Conservation (phyloP, 2,329 filamentous ascomycete species). For the Myriosclerotinia curreyana region DNA sequence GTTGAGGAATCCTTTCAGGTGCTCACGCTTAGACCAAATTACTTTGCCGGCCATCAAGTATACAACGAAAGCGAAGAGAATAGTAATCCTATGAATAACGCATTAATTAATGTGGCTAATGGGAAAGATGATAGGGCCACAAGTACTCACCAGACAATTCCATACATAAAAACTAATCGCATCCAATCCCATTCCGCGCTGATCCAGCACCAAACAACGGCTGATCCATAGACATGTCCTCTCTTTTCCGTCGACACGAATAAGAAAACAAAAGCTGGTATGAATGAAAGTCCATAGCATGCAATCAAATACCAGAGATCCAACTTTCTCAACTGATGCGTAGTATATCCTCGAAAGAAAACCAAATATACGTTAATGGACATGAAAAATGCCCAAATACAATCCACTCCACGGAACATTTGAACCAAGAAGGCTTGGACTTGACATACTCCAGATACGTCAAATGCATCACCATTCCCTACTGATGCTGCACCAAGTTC, state of each 20-base stretch:
- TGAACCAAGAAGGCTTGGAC: conserved; percentile 78
- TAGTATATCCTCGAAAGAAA: conserved; percentile 52
- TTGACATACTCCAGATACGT: conserved; percentile 48
- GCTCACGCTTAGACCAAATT: conserved; percentile 61
- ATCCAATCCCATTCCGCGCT: conserved; percentile 62
- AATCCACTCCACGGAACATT: conserved; percentile 59
- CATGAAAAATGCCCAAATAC: conserved; percentile 56
- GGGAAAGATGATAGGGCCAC: background rate
- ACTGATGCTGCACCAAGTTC: conserved; percentile 40
- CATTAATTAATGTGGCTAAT: conserved; percentile 3
- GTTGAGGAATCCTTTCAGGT: conserved; percentile 53
- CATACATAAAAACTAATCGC: conserved; percentile 71
- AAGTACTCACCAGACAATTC: conserved; percentile 54
- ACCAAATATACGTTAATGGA: conserved; percentile 58
- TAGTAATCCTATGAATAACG: conserved; percentile 44
- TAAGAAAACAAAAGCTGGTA: conserved; percentile 51
- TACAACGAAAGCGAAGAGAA: conserved; percentile 58
- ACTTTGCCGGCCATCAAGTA: conserved; percentile 62
- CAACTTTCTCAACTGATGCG: conserved; percentile 48
- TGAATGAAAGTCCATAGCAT: conserved; percentile 53
- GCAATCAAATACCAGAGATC: conserved; percentile 53
- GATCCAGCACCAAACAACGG: conserved; percentile 75
- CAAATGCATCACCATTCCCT: background rate
- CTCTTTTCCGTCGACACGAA: conserved; percentile 43
- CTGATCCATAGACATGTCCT: conserved; percentile 39